phyloP scores from a whole-genome alignment of 169 alveolate genomes.

The Theileria annulata region DNA sequence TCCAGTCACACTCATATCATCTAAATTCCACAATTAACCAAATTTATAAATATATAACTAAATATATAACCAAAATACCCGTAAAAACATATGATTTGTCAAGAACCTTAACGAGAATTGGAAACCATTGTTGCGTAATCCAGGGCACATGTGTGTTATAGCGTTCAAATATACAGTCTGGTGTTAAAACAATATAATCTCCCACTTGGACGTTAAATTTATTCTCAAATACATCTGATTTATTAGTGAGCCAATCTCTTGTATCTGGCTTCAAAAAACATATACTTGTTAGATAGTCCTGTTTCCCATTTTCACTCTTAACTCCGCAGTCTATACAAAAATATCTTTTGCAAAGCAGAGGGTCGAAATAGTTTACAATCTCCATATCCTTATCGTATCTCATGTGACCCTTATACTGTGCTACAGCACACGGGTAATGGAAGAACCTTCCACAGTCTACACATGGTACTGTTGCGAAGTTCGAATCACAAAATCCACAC shows the following conservation, averaged over 20 bases:
- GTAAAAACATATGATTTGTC: slow-evolving; percentile 8
- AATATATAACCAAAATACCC: not conserved
- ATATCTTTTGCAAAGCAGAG: slow-evolving; percentile 25
- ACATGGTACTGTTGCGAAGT: slow-evolving; percentile 50
- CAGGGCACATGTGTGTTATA: not conserved
- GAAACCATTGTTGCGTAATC: not conserved
- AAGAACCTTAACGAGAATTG: not conserved
- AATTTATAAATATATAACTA: not conserved
- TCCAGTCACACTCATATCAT: slow-evolving; percentile 5
- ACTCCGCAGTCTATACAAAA: slow-evolving; percentile 48
- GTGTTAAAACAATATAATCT: slow-evolving; percentile 29
- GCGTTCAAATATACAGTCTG: not conserved
- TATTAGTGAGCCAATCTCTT: slow-evolving; percentile 31
- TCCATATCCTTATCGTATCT: not conserved
- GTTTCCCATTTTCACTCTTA: not conserved
- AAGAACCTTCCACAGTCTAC: slow-evolving; percentile 15
- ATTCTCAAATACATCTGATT: not conserved
- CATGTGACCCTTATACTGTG: slow-evolving; percentile 28
- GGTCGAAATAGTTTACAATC: slow-evolving; percentile 28
- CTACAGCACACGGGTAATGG: slow-evolving; percentile 58
- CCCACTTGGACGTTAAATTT: slow-evolving; percentile 46
- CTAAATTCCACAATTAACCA: not conserved
- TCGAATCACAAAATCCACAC: slow-evolving; percentile 42
- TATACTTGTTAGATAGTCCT: slow-evolving; percentile 20
- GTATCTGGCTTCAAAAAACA: slow-evolving; percentile 15